phyloP scores from a whole-genome alignment of 352 stramenopile genomes.

The Phytopythium kandeliae region DNA sequence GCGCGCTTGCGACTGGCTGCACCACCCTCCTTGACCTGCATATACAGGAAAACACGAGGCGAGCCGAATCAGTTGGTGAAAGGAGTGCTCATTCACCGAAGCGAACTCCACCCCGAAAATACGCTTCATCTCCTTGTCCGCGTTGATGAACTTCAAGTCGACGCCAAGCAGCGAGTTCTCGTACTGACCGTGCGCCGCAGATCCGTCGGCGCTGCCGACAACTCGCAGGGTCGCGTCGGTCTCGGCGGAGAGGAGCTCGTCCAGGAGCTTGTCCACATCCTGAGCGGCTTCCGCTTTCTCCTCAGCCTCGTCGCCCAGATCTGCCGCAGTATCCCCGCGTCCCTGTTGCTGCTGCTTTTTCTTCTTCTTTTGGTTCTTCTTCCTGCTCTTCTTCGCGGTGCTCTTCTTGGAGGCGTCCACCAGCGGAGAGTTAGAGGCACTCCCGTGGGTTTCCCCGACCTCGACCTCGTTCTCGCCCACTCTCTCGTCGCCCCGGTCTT shows the following conservation, averaged over 20 bases:
- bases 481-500: conserved; percentile 11
- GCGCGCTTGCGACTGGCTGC: conserved; percentile 37
- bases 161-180: conserved; percentile 65
- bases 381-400: conserved; percentile 17
- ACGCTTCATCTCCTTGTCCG: conserved; percentile 87
- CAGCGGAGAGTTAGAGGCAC: background rate
- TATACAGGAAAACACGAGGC: background rate
- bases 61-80: background rate
- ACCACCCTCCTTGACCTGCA: conserved; percentile 59
- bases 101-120: conserved; percentile 64
- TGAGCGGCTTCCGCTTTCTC: conserved; percentile 22
- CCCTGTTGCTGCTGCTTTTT: conserved; percentile 11
- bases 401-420: background rate
- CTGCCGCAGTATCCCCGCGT: conserved; percentile 12
- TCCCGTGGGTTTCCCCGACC: conserved; percentile 2
- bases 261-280: conserved; percentile 63
- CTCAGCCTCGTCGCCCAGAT: conserved; percentile 13
- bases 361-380: conserved; percentile 14
- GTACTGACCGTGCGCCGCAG: conserved; percentile 24
- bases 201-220: conserved; percentile 19
- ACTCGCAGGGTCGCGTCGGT: conserved; percentile 8
- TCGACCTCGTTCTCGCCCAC: conserved; percentile 2
- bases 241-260: conserved; percentile 45
- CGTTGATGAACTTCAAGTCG: conserved; percentile 70
- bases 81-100: too few species aligned